These are phyloP conservation scores for Alternaria alternata DNA, from an alignment of 2,329 filamentous ascomycete genomes.

Conservation along the genomic window DNA sequence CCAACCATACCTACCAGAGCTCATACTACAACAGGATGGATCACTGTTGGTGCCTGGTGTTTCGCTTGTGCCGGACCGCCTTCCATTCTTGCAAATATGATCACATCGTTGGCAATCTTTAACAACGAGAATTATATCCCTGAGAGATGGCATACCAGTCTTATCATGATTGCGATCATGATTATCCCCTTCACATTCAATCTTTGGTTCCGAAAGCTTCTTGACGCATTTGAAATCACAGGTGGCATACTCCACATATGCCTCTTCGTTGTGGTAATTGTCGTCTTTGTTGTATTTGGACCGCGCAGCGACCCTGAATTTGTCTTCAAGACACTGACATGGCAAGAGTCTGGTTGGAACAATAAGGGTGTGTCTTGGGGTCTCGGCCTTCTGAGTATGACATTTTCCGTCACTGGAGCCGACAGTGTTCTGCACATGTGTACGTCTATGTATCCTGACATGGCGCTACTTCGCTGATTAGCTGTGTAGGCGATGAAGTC, in stretches of 20 bases:
- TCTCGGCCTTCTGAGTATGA: slow-evolving; percentile 48
- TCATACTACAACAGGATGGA: slow-evolving; percentile 52
- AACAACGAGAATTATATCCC: slow-evolving; percentile 50
- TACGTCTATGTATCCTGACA: slow-evolving; percentile 12
- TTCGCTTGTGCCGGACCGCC: slow-evolving; percentile 38
- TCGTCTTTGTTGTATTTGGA: slow-evolving; percentile 55
- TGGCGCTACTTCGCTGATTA: neutral
- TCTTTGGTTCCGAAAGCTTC: slow-evolving; percentile 53
- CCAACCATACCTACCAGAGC: slow-evolving; percentile 12
- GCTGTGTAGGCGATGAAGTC: slow-evolving; percentile 45
- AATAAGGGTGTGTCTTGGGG: slow-evolving; percentile 54
- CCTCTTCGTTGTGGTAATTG: slow-evolving; percentile 59
- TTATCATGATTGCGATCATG: slow-evolving; percentile 57
- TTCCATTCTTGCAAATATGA: slow-evolving; percentile 37
- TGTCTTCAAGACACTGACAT: slow-evolving; percentile 57
- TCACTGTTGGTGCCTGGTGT: slow-evolving; percentile 51
- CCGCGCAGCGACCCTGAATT: slow-evolving; percentile 49
- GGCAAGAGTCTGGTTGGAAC: slow-evolving; percentile 53
- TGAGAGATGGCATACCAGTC: slow-evolving; percentile 59
- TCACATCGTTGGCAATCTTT: slow-evolving; percentile 43
- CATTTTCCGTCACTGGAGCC: slow-evolving; percentile 53
- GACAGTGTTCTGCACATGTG: slow-evolving; percentile 57
- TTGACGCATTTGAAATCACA: slow-evolving; percentile 57
- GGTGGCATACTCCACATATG: slow-evolving; percentile 58
- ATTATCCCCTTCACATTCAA: slow-evolving; percentile 54